phyloP scores from a whole-genome alignment of 164 flowering plant genomes.

The Hamamelis virginiana region DNA sequence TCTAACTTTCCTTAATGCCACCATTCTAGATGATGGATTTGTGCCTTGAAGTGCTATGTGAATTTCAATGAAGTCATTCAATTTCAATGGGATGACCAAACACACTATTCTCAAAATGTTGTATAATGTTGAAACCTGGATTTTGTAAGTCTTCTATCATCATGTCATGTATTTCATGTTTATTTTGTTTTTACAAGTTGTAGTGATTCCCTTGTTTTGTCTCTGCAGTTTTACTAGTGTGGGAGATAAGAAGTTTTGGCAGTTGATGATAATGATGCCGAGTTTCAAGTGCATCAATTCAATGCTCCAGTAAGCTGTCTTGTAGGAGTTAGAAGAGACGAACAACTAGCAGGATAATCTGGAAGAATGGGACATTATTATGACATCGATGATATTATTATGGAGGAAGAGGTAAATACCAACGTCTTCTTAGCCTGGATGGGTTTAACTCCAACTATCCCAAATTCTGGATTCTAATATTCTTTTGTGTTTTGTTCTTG shows the following conservation, averaged over 20 bases:
- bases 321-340: not conserved
- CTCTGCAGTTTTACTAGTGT: not conserved
- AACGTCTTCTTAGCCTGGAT: not conserved
- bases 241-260: not conserved
- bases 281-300: not conserved
- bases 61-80: too few species aligned
- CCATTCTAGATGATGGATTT: too few species aligned
- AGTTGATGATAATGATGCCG: not conserved
- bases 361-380: constrained; percentile 59
- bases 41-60: too few species aligned
- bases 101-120: too few species aligned
- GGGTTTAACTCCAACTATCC: not conserved
- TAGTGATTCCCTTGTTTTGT: not conserved
- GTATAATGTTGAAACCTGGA: too few species aligned
- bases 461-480: not conserved
- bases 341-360: not conserved
- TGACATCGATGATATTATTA: constrained; percentile 72
- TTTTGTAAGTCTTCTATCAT: too few species aligned
- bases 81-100: too few species aligned
- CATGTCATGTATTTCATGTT: too few species aligned
- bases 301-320: not conserved
- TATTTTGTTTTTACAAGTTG: not conserved
- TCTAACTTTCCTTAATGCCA: too few species aligned
- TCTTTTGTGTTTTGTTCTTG: not conserved
- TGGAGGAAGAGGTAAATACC: constrained; percentile 69